Conservation (phyloP, 1,284 basidiomycete genomes). For the Grifola frondosa region DNA sequence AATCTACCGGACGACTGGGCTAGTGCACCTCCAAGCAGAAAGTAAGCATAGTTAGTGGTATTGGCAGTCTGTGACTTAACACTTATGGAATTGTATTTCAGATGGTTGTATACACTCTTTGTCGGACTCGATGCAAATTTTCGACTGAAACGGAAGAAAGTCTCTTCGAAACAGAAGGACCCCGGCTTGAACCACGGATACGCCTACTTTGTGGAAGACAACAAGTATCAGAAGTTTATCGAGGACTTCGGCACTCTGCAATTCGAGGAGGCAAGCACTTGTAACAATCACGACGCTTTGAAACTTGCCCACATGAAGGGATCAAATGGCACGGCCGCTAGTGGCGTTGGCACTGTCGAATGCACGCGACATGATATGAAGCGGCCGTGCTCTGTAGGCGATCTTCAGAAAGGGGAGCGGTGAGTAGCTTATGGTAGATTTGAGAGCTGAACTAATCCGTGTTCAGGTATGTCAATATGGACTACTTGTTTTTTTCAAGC, state of each 20-base stretch:
- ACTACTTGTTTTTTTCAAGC: slow-evolving; percentile 20
- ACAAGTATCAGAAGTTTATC: slow-evolving; percentile 18
- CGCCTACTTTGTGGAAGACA: slow-evolving; percentile 27
- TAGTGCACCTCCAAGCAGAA: neutral
- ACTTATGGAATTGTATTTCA: slow-evolving; percentile 8
- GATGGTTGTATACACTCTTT: slow-evolving; percentile 22
- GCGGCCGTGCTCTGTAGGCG: slow-evolving; percentile 21
- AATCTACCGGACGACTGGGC: slow-evolving; percentile 34
- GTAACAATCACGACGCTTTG: slow-evolving; percentile 13
- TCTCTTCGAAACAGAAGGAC: slow-evolving; percentile 18
- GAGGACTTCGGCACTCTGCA: slow-evolving; percentile 1
- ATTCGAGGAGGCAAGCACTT: neutral
- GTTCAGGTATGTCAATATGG: slow-evolving; percentile 13
- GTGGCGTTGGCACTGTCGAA: slow-evolving; percentile 7
- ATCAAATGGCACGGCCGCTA: slow-evolving; percentile 1
- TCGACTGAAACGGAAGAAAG: slow-evolving; percentile 21
- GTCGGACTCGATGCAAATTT: slow-evolving; percentile 31
- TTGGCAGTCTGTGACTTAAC: slow-evolving; percentile 17
- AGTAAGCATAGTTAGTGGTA: slow-evolving; percentile 19
- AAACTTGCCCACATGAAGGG: slow-evolving; percentile 9
- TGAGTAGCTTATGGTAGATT: slow-evolving; percentile 4
- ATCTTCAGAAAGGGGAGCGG: slow-evolving; percentile 29
- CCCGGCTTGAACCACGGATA: slow-evolving; percentile 22
- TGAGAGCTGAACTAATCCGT: too few relatives aligned
- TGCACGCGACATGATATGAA: slow-evolving; percentile 24